Evolutionary conservation across 768 basidiomycete genomes (phyloP), one percentile per base, ranked within the genome.

Genomic region (Trametes elegans): DNA sequence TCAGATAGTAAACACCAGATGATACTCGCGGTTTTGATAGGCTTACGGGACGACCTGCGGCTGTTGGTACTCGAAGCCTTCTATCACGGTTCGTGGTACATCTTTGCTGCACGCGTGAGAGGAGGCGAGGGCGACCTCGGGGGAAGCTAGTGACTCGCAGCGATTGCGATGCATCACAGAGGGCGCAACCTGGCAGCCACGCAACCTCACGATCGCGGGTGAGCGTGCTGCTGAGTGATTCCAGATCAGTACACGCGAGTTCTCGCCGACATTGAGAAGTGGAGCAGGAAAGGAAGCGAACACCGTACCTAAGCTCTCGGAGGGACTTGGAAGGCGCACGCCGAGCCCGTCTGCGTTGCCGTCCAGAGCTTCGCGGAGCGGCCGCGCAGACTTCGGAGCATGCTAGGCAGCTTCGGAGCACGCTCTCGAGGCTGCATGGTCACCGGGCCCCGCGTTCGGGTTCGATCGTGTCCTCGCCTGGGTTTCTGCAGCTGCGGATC

Each of bases 361-460:
- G 16, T 49, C 28, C 19, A 28, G 16, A 36, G 34, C 34, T 53
- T 53, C 51, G 51, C 42, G 51, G 51, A 44, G 23, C 8, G 23
- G 51, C 10, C n/a, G 32, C 10, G 34, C 34, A 18, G 32, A 43
- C n/a, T 45, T 53, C 51, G 51, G 51, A 19, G 14, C 24, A 44
- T 27, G 51, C 45, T 42, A n/a, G 23, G 18, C 39, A 50, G 39
- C 39, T 50, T 50, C 49, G 28, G 38, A 18, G 28, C n/a, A 27
- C 27, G 27, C 38, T 19, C 41, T 13, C 39, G 24, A 5, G 39
- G 28, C 39, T 42, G 13, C 29, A 7, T 10, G 41, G 50, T 31
- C 50, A 41, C 50, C 42, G 31, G 41, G 14, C n/a, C 16, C 24
- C 26, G 40, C 42, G n/a, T 49, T 19, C 42, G 11, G 34, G 24